phyloP scores from a whole-genome alignment of 352 stramenopile genomes.

The Pythium pyrilobum region DNA sequence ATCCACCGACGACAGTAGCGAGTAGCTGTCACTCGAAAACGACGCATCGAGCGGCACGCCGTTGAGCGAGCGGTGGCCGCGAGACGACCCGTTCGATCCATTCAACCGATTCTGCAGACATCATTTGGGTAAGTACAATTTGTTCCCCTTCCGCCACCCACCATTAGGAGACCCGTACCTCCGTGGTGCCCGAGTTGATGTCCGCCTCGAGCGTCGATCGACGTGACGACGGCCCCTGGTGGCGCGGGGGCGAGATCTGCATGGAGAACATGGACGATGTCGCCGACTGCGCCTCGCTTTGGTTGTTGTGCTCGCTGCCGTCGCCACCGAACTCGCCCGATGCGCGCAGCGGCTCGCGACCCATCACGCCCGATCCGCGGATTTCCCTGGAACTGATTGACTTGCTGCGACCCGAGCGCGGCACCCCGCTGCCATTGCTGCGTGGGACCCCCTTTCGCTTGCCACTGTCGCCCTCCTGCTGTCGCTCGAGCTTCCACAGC shows the following conservation, averaged over 20 bases:
- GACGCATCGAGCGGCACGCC: slow-evolving; percentile 17
- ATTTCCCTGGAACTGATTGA: slow-evolving; percentile 10
- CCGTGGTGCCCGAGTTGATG: neutral
- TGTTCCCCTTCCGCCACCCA: too few species aligned
- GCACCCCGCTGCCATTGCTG: slow-evolving; percentile 1
- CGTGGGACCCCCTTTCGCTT: slow-evolving; percentile 3
- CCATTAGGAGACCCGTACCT: slow-evolving; percentile 11
- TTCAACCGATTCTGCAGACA: slow-evolving; percentile 1
- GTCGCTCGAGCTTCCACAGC: slow-evolving; percentile 16
- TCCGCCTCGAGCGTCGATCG: slow-evolving; percentile 10
- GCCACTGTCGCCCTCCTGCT: slow-evolving; percentile 3
- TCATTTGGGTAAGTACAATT: neutral
- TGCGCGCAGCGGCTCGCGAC: neutral
- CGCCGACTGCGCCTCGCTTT: neutral
- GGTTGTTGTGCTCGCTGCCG: slow-evolving; percentile 4
- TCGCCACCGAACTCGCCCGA: neutral
- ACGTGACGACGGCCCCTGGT: slow-evolving; percentile 3
- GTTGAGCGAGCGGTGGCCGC: neutral
- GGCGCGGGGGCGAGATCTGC: slow-evolving; percentile 17
- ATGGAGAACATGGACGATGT: slow-evolving; percentile 15
- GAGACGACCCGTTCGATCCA: slow-evolving; percentile 11
- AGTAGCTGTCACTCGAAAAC: slow-evolving; percentile 26
- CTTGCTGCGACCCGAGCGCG: slow-evolving; percentile 1
- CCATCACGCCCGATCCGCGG: slow-evolving; percentile 10
- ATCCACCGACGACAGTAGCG: slow-evolving; percentile 32